Conservation (phyloP, 2,329 filamentous ascomycete genomes). For the Ophiosphaerella korrae region DNA sequence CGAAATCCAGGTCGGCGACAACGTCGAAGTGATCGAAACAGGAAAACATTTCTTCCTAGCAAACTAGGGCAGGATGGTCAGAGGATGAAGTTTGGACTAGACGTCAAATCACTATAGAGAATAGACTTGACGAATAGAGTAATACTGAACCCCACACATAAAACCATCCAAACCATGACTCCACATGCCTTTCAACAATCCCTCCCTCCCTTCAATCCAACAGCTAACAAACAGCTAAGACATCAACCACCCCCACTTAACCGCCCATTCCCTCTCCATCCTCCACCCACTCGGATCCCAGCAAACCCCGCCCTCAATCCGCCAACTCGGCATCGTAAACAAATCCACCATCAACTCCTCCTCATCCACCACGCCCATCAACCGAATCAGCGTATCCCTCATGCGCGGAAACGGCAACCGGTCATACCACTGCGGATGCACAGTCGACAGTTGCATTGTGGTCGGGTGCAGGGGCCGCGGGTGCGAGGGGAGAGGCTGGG, state of each 20-base stretch:
- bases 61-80: slow-evolving; percentile 11
- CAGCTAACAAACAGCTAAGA: neutral
- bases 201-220: neutral
- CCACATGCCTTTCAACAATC: too few species aligned
- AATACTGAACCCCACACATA: neutral
- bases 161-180: neutral
- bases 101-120: neutral
- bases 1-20: slow-evolving; percentile 39
- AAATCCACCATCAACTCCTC: slow-evolving; percentile 46
- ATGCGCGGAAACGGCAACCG: slow-evolving; percentile 50
- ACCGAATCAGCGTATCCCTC: slow-evolving; percentile 46
- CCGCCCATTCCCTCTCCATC: slow-evolving; percentile 39
- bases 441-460: slow-evolving; percentile 35
- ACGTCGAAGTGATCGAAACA: slow-evolving; percentile 37
- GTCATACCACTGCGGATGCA: slow-evolving; percentile 50
- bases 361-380: slow-evolving; percentile 41
- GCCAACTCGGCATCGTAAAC: slow-evolving; percentile 42
- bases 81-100: neutral
- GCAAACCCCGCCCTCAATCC: slow-evolving; percentile 26
- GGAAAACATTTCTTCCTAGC: slow-evolving; percentile 41
- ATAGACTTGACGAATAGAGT: neutral
- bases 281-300: slow-evolving; percentile 46
- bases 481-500: slow-evolving; percentile 17
- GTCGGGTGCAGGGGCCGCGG: slow-evolving; percentile 42
- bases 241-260: slow-evolving; percentile 45